Evolutionary conservation across 2,329 filamentous ascomycete species (phyloP).

Genomic region (Fusarium brevicatenulatum): DNA sequence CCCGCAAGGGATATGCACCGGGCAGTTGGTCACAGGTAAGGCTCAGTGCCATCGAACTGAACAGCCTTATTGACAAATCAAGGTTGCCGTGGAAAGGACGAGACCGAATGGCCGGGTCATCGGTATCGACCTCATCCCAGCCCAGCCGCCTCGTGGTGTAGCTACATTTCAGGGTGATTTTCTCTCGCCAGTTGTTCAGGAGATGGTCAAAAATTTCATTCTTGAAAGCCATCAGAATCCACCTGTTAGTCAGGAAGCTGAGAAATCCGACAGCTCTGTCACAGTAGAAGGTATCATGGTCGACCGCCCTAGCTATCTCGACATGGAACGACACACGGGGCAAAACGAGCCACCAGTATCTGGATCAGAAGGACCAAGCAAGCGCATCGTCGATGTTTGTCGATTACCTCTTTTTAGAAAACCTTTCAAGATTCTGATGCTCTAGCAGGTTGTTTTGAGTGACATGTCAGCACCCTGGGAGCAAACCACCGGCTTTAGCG

Average conservation of each 20-base stretch:
- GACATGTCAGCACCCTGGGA: constrained; percentile 99
- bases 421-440: constrained; percentile 25
- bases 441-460: constrained; percentile 80
- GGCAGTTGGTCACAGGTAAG: constrained; percentile 76
- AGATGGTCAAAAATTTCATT: constrained; percentile 81
- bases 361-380: constrained; percentile 37
- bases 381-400: constrained; percentile 74
- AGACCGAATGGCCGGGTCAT: constrained; percentile 81
- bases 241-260: background rate
- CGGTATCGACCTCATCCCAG: constrained; percentile 93
- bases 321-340: constrained; percentile 64
- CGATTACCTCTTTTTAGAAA: background rate
- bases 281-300: constrained; percentile 43
- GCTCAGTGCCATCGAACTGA: background rate
- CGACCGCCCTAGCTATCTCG: constrained; percentile 69
- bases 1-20: constrained; percentile 76
- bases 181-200: constrained; percentile 77
- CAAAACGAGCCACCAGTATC: background rate
- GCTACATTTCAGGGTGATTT: constrained; percentile 97
- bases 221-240: constrained; percentile 60
- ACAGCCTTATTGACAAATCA: constrained; percentile 1
- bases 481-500: constrained; percentile 80
- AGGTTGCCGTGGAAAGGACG: constrained; percentile 86
- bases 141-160: constrained; percentile 90
- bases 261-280: constrained; percentile 20